A percentile compares a stretch with the other conserved stretches of the same genome.
Evolutionary conservation across 495 filamentous ascomycete genomes (phyloP).

Genomic region (Amphirosellinia nigrospora): DNA sequence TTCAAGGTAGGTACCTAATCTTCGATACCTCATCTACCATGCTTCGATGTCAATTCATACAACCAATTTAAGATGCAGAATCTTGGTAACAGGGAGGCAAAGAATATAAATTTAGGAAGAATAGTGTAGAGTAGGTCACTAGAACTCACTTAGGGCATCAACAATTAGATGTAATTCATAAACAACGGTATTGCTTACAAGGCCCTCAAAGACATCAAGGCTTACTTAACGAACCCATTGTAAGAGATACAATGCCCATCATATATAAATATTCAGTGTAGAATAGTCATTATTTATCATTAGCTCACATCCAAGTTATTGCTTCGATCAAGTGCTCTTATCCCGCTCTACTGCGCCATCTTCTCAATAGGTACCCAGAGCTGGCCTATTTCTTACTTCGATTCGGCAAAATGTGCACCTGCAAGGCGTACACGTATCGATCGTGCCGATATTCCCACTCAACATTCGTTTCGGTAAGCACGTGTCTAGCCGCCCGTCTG

Average conservation of each 20-base stretch:
- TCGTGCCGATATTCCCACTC: not conserved
- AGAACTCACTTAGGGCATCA: not conserved
- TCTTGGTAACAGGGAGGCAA: not conserved
- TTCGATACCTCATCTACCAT: no score
- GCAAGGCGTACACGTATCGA: conserved; percentile 12
- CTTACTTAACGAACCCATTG: not conserved
- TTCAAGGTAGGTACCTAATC: no score
- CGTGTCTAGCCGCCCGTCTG: not conserved
- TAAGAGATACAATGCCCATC: not conserved
- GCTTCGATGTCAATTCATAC: not conserved
- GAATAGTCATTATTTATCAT: not conserved
- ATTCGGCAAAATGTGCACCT: conserved; percentile 16
- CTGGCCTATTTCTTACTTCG: not conserved
- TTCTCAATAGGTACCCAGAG: not conserved
- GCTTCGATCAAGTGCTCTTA: not conserved
- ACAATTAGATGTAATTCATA: not conserved
- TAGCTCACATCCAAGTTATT: not conserved
- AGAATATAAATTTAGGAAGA: no score
- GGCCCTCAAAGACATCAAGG: not conserved
- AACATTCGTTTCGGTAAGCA: not conserved
- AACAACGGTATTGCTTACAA: not conserved
- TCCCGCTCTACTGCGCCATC: not conserved
- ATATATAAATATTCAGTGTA: not conserved
- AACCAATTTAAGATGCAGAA: not conserved
- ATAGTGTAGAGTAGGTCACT: no score